A percentile compares a stretch with the other conserved stretches of the same genome.
phyloP scores from a whole-genome alignment of 371 early-diverging fungal species.

The Syncephalis plumigaleata region DNA sequence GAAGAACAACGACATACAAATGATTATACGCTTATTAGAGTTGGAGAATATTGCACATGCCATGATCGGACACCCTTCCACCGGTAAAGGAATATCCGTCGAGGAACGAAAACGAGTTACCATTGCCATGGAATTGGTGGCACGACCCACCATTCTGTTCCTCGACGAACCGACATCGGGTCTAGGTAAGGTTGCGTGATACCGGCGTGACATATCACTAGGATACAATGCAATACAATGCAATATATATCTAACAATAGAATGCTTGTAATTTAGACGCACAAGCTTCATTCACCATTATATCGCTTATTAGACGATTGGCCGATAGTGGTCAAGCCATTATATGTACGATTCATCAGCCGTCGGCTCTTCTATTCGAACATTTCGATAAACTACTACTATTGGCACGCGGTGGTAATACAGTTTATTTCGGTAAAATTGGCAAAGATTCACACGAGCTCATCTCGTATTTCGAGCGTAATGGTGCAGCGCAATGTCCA shows the following conservation, averaged over 20 bases:
- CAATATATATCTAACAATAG: too few species aligned
- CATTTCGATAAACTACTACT: conserved; percentile 65
- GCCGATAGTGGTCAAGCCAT: conserved; percentile 46
- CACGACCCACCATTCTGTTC: conserved; percentile 53
- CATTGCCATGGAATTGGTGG: conserved; percentile 49
- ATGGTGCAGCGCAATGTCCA: conserved; percentile 37
- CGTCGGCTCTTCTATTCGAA: conserved; percentile 59
- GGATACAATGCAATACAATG: too few species aligned
- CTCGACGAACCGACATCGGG: conserved; percentile 75
- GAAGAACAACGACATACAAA: conserved; percentile 45
- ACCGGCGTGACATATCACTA: too few species aligned
- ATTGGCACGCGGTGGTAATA: conserved; percentile 58
- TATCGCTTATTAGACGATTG: conserved; percentile 50
- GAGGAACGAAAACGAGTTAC: conserved; percentile 48
- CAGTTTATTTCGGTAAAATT: conserved; percentile 63
- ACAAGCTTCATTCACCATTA: conserved; percentile 47
- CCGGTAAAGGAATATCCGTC: conserved; percentile 37
- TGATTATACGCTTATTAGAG: conserved; percentile 42
- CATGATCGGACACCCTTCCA: conserved; percentile 28
- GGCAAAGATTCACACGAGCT: conserved; percentile 30
- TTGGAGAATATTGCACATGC: conserved; percentile 40
- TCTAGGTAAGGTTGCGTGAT: conserved; percentile 13
- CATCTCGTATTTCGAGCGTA: conserved; percentile 39
- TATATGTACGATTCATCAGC: conserved; percentile 76
- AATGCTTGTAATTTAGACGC: too few species aligned